Percentiles rank a stretch among this genome's conserved stretches.
These are phyloP conservation scores for Chlorella sp. DNA, from an alignment of 139 green algal species.

Conservation along the genomic window DNA sequence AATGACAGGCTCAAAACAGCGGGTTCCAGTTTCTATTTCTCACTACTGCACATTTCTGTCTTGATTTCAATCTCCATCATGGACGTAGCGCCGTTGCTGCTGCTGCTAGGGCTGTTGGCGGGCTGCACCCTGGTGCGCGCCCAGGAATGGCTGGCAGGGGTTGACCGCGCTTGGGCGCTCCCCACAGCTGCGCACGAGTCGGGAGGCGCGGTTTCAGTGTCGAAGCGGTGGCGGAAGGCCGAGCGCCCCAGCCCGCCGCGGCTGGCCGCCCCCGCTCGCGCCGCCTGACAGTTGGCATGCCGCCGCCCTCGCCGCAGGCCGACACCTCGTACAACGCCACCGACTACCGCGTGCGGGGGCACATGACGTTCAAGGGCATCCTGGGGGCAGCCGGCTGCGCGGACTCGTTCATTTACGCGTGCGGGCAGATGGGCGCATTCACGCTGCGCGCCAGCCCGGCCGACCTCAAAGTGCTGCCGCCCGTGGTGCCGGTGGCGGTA, in stretches of 20 bases:
- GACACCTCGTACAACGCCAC: background rate
- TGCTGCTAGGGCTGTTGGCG: too few species aligned
- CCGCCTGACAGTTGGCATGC: background rate
- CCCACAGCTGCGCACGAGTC: too few species aligned
- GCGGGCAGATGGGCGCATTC: background rate
- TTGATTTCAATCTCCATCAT: too few species aligned
- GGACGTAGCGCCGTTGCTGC: too few species aligned
- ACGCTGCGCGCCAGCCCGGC: background rate
- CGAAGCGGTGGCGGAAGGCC: too few species aligned
- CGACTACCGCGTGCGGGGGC: slow-evolving; percentile 8
- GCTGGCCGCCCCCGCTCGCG: background rate
- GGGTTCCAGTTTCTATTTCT: too few species aligned
- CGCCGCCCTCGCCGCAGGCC: background rate
- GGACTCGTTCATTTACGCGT: background rate
- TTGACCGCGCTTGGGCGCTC: too few species aligned
- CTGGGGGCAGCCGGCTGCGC: background rate
- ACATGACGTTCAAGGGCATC: background rate
- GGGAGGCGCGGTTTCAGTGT: too few species aligned
- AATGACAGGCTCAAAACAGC: too few species aligned
- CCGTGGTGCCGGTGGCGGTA: background rate
- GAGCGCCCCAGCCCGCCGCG: background rate
- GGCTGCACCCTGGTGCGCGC: too few species aligned
- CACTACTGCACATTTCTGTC: too few species aligned
- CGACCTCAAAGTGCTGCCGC: background rate
- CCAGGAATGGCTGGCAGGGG: too few species aligned